phyloP scores from a whole-genome alignment of 805 yeast genomes.

The Saccharomycopsis fermentans region DNA sequence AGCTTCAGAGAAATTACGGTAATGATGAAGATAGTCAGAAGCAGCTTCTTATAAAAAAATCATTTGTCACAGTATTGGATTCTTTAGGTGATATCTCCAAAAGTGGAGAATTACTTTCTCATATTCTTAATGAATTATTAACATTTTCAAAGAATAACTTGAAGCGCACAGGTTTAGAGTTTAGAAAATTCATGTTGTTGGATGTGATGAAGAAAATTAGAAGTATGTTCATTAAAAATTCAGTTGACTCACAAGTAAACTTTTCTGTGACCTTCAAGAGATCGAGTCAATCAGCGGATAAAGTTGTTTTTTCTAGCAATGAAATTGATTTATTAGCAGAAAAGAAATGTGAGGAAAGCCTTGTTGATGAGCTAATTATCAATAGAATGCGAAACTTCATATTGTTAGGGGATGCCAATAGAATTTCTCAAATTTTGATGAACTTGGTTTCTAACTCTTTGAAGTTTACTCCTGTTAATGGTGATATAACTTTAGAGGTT shows the following conservation, averaged over 20 bases:
- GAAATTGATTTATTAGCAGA: background rate
- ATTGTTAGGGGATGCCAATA: conserved; percentile 77
- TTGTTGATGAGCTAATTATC: conserved; percentile 1
- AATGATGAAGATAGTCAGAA: background rate
- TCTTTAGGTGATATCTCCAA: conserved; percentile 60
- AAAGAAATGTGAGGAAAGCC: background rate
- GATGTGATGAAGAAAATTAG: conserved; percentile 81
- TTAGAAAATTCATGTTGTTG: conserved; percentile 63
- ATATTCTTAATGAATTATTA: conserved; percentile 79
- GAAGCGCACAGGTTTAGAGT: conserved; percentile 73
- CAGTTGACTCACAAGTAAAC: conserved; percentile 65
- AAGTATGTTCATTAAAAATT: conserved; percentile 75
- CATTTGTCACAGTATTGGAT: conserved; percentile 10
- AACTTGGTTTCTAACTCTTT: conserved; percentile 83
- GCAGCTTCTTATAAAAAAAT: background rate
- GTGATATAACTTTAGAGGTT: conserved; percentile 58
- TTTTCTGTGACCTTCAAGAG: conserved; percentile 44
- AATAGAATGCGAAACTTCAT: conserved; percentile 50
- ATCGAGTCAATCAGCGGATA: background rate
- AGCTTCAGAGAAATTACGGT: background rate
- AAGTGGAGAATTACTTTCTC: conserved; percentile 83
- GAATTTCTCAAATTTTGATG: conserved; percentile 88
- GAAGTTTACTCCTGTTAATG: conserved; percentile 88
- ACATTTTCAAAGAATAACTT: conserved; percentile 90
- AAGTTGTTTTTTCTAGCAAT: background rate